Evolutionary conservation across 148 eudicot species (phyloP), one percentile per base, ranked within the genome.

Genomic region (Rhododendron griersonianum): DNA sequence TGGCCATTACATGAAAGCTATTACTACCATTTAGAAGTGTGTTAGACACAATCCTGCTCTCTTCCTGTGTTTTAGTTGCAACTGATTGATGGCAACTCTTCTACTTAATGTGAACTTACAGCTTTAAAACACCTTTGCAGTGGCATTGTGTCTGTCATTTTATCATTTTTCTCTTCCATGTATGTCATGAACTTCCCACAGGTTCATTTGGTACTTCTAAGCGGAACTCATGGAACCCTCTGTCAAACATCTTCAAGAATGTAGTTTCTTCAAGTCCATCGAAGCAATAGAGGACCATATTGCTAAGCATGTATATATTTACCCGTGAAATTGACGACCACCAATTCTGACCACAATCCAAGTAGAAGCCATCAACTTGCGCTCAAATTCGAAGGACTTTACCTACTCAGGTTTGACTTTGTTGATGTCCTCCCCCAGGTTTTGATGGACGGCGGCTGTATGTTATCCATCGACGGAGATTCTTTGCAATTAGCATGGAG

Each of bases 241-340:
- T 30, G 30, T 30, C 30, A 16, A 71, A 44, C 53, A 65, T 65
- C 75, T 13, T 83, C 28, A 81, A 45, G 37, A 57, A 87, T 41
- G 86, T 63, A 7, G 33, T 53, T 41, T 23, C 19, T 8, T 55
- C 30, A 5, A 82, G 85, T 28, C 73, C 48, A 55, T 47, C 71
- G 74, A 81, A 37, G 65, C 47, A 88, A 67, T 5, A 69, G n/a
- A 16, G 48, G 53, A 39, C 9, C 28, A 65, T 67, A 59, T 37
- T 57, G 3, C 53, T 82, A 53, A 19, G 28, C 23, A 71, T 16
- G 59, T 47, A 41, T 5, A 18, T 81, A 76, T 78, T 81, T 90
- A 96, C 99, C 94, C 87, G 90, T 97, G 99, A 86, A 97, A 97
- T 87, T 93, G 95, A 87, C 95, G 91, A 41, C 99, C 99, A 87